Conservation (phyloP, 2,329 filamentous ascomycete genomes). For the Aspergillus sp. region DNA sequence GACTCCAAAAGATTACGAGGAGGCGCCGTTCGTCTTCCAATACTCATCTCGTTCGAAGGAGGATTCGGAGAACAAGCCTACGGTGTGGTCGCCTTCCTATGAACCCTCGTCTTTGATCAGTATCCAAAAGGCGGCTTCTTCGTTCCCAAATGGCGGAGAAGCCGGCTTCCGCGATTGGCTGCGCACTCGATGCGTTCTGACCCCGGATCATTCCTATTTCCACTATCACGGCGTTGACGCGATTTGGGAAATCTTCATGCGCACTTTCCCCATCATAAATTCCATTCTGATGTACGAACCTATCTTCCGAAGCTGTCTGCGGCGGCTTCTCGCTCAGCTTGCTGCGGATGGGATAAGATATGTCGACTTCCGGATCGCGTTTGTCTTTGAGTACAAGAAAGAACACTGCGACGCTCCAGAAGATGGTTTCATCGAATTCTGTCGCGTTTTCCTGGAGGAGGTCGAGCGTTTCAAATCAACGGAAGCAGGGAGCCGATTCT, state of each 20-base stretch:
- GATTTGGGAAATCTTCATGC: slow-evolving; percentile 73
- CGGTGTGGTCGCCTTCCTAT: slow-evolving; percentile 62
- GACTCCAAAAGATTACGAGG: slow-evolving; percentile 44
- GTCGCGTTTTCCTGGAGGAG: slow-evolving; percentile 67
- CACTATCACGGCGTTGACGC: slow-evolving; percentile 77
- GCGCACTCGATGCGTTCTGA: slow-evolving; percentile 61
- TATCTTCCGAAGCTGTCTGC: slow-evolving; percentile 69
- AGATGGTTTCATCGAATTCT: slow-evolving; percentile 58
- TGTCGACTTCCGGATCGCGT: slow-evolving; percentile 71
- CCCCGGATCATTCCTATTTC: slow-evolving; percentile 60
- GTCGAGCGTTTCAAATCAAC: slow-evolving; percentile 64
- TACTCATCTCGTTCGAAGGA: slow-evolving; percentile 43
- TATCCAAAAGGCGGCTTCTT: slow-evolving; percentile 54
- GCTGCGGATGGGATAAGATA: slow-evolving; percentile 76
- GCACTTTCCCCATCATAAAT: slow-evolving; percentile 63
- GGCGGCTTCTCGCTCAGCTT: slow-evolving; percentile 59
- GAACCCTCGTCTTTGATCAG: slow-evolving; percentile 49
- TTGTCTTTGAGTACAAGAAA: slow-evolving; percentile 60
- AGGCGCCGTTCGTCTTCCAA: slow-evolving; percentile 52
- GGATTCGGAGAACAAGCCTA: slow-evolving; percentile 34
- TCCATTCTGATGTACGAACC: slow-evolving; percentile 83
- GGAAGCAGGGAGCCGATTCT: slow-evolving; percentile 64
- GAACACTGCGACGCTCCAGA: slow-evolving; percentile 58
- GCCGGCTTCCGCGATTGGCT: slow-evolving; percentile 70
- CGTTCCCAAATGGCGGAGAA: slow-evolving; percentile 64